Evolutionary conservation across 2,329 filamentous ascomycete genomes (phyloP).

Genomic region (Lomentospora prolificans): DNA sequence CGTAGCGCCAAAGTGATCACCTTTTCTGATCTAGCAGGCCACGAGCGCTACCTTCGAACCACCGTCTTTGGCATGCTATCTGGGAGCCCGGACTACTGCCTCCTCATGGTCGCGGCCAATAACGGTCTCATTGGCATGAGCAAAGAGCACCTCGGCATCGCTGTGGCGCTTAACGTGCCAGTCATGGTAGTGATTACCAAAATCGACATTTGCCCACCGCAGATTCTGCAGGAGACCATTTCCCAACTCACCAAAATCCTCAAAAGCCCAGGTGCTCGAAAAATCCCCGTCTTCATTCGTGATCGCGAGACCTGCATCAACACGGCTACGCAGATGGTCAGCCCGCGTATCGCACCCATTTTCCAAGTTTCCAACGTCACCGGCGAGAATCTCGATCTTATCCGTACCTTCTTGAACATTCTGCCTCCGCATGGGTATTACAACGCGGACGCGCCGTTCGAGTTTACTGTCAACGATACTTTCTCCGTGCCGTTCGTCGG

Average conservation of each 20-base stretch:
- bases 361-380: conserved; percentile 99
- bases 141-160: conserved; percentile 94
- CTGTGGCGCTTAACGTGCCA: conserved; percentile 86
- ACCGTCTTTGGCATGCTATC: conserved; percentile 93
- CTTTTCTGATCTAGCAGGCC: conserved; percentile 90
- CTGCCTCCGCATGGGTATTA: conserved; percentile 91
- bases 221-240: conserved; percentile 89
- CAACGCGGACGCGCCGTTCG: conserved; percentile 76
- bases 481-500: conserved; percentile 97
- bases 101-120: conserved; percentile 97
- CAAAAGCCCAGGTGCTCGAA: conserved; percentile 84
- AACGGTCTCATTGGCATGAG: conserved; percentile 97
- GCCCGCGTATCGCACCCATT: conserved; percentile 87
- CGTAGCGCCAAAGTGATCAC: conserved; percentile 93
- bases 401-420: conserved; percentile 89
- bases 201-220: conserved; percentile 94
- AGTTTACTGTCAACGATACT: conserved; percentile 93
- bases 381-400: conserved; percentile 78
- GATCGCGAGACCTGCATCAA: conserved; percentile 85
- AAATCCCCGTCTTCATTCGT: conserved; percentile 94
- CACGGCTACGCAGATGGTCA: conserved; percentile 92
- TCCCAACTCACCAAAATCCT: conserved; percentile 86
- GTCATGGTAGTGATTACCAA: conserved; percentile 98
- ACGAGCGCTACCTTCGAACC: conserved; percentile 89
- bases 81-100: conserved; percentile 91